A percentile compares a stretch with the other conserved stretches of the same genome.
Evolutionary conservation across 2,329 filamentous ascomycete genomes (phyloP).

Genomic region (Aspergillus viridinutans): DNA sequence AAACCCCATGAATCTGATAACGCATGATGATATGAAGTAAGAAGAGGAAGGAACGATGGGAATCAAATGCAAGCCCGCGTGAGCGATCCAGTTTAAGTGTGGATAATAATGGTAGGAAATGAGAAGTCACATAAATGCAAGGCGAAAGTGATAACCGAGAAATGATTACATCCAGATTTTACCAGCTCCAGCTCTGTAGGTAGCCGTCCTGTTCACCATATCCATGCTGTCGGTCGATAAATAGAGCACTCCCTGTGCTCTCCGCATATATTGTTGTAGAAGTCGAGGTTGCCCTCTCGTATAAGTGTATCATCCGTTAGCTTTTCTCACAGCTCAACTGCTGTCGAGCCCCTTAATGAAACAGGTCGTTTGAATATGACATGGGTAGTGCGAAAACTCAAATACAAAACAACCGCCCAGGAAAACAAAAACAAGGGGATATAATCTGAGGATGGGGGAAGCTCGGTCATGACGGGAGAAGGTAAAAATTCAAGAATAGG

Average conservation of each 20-base stretch:
- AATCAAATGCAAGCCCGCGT: slow-evolving; percentile 11
- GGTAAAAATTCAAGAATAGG: slow-evolving; percentile 3
- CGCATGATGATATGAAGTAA: not conserved
- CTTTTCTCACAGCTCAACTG: slow-evolving; percentile 7
- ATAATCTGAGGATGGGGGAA: slow-evolving; percentile 14
- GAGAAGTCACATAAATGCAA: not conserved
- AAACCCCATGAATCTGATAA: not conserved
- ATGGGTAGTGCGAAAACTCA: slow-evolving; percentile 11
- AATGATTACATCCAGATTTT: not conserved
- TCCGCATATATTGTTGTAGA: not conserved
- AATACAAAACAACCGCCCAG: slow-evolving; percentile 10
- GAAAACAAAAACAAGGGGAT: slow-evolving; percentile 9
- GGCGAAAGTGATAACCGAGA: not conserved
- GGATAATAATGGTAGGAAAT: not conserved
- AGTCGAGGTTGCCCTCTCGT: slow-evolving; percentile 19
- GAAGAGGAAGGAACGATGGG: not conserved
- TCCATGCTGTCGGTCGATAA: not conserved
- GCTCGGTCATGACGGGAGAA: not conserved
- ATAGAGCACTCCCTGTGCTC: not conserved
- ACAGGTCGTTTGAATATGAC: slow-evolving; percentile 10
- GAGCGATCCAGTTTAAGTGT: slow-evolving; percentile 12
- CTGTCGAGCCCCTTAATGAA: slow-evolving; percentile 10
- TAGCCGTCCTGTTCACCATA: not conserved
- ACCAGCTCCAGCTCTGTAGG: not conserved
- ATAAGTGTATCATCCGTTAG: slow-evolving; percentile 11